phyloP scores from a whole-genome alignment of 2,329 filamentous ascomycete genomes.

The Cytospora piceae region DNA sequence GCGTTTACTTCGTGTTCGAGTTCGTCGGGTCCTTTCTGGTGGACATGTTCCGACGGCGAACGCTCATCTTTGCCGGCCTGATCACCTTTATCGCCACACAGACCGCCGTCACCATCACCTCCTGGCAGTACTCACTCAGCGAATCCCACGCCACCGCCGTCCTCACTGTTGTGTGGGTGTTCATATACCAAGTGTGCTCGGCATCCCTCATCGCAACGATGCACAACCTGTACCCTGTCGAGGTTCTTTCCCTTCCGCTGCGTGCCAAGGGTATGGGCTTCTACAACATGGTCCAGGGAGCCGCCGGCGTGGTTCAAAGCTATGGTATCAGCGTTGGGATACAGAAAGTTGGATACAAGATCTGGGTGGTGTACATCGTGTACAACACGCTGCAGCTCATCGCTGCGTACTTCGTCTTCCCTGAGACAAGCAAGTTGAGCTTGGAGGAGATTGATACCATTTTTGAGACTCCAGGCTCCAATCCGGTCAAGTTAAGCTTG shows the following conservation, averaged over 20 bases:
- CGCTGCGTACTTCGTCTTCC: slow-evolving; percentile 54
- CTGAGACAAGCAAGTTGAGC: slow-evolving; percentile 52
- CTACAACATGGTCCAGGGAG: slow-evolving; percentile 49
- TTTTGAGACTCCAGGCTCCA: slow-evolving; percentile 45
- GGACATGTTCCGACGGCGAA: slow-evolving; percentile 47
- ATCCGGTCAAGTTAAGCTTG: slow-evolving; percentile 31
- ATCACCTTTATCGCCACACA: slow-evolving; percentile 49
- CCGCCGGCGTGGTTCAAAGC: slow-evolving; percentile 46
- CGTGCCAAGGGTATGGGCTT: slow-evolving; percentile 51
- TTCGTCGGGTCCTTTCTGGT: slow-evolving; percentile 47
- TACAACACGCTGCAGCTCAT: slow-evolving; percentile 54
- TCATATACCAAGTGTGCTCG: slow-evolving; percentile 51
- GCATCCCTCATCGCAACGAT: slow-evolving; percentile 51
- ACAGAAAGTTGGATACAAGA: slow-evolving; percentile 52
- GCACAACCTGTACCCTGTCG: slow-evolving; percentile 52
- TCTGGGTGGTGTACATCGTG: slow-evolving; percentile 54
- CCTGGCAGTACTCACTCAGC: slow-evolving; percentile 47
- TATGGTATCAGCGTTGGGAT: slow-evolving; percentile 54
- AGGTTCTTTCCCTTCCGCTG: slow-evolving; percentile 47
- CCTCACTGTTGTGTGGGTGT: slow-evolving; percentile 52
- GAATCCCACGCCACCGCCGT: slow-evolving; percentile 41
- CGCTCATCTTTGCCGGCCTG: slow-evolving; percentile 49
- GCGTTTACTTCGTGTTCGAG: slow-evolving; percentile 51
- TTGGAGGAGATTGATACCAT: slow-evolving; percentile 63
- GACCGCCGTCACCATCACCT: slow-evolving; percentile 50